These are phyloP conservation scores for Pythium folliculosum DNA, from an alignment of 352 stramenopile species.

Conservation along the genomic window DNA sequence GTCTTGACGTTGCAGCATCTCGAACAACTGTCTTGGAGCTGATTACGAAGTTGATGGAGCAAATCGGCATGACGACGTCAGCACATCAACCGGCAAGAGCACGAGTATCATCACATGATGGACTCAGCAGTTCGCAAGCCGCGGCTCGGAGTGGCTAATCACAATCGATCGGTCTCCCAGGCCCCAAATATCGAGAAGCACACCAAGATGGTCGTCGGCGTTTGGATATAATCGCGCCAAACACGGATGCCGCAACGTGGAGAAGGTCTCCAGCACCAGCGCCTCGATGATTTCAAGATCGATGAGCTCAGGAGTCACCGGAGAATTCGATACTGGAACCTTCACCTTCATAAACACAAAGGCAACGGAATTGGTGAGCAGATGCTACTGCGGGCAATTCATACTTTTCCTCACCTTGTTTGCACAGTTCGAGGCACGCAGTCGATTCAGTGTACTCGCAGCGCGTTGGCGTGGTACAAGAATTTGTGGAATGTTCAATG, in stretches of 20 bases:
- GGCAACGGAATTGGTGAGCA: background rate
- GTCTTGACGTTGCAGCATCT: slow-evolving; percentile 36
- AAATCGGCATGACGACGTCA: slow-evolving; percentile 10
- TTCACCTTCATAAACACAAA: background rate
- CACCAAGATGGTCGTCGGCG: slow-evolving; percentile 12
- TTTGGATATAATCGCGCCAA: slow-evolving; percentile 23
- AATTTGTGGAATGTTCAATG: background rate
- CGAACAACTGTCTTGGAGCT: slow-evolving; percentile 36
- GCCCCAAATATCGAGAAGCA: slow-evolving; percentile 35
- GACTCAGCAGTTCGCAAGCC: background rate
- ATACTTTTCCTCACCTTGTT: slow-evolving; percentile 6
- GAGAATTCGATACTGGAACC: background rate
- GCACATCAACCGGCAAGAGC: background rate
- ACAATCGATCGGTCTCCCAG: slow-evolving; percentile 27
- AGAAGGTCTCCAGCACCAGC: slow-evolving; percentile 20
- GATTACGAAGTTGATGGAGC: slow-evolving; percentile 24
- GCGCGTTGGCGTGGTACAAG: slow-evolving; percentile 14
- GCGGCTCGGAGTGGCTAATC: background rate
- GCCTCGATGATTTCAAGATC: slow-evolving; percentile 26
- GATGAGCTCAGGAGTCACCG: background rate
- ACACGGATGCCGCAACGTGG: slow-evolving; percentile 17
- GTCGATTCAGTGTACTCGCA: background rate
- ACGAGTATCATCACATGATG: background rate
- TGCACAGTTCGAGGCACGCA: slow-evolving; percentile 1
- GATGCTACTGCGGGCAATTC: background rate